Evolutionary conservation across 306 rosid species (phyloP).

Genomic region (apple (Malus domestica)): ASM211411v1 NC_041802.1:4269001-4269500

Average conservation of each 20-base stretch:
- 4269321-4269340: neutral
- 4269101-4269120: neutral
- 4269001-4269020: slow-evolving; percentile 69
- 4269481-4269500: slow-evolving; percentile 50
- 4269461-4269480: slow-evolving; percentile 33
- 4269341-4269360: slow-evolving; percentile 12
- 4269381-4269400: slow-evolving; percentile 58
- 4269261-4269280: neutral
- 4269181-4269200: neutral
- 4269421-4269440: slow-evolving; percentile 34
- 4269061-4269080: slow-evolving; percentile 38
- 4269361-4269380: slow-evolving; percentile 64
- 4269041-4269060: slow-evolving; percentile 81
- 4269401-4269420: slow-evolving; percentile 53
- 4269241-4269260: neutral
- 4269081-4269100: neutral
- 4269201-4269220: neutral
- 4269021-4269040: slow-evolving; percentile 55
- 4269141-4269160: neutral
- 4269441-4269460: slow-evolving; percentile 21
- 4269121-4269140: neutral
- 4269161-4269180: neutral
- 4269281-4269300: neutral
- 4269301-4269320: neutral
- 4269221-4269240: neutral